Evolutionary conservation across 2,329 filamentous ascomycete genomes (phyloP).

Genomic region (Talaromyces sp.): DNA sequence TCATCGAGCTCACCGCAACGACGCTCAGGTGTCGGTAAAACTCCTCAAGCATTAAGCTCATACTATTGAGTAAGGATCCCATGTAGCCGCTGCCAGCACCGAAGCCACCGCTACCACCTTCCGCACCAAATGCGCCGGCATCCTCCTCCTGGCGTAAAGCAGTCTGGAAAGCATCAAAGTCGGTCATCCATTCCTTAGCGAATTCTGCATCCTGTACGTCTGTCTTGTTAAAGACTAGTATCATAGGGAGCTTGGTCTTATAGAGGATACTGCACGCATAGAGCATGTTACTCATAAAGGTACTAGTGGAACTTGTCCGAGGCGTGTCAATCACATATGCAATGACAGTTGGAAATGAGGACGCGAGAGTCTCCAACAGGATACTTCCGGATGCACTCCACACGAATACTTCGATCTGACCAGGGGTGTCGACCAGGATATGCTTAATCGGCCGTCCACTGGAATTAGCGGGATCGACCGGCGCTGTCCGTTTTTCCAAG

Average conservation of each 20-base stretch:
- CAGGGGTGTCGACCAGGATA: conserved; percentile 90
- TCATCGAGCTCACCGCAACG: conserved; percentile 88
- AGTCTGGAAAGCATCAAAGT: conserved; percentile 91
- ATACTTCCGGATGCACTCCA: conserved; percentile 97
- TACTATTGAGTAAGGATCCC: conserved; percentile 90
- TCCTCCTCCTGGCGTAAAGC: conserved; percentile 78
- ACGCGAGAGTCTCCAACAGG: conserved; percentile 84
- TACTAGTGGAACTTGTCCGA: conserved; percentile 83
- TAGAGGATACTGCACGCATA: conserved; percentile 98
- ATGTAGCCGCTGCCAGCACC: conserved; percentile 87
- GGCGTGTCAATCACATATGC: conserved; percentile 98
- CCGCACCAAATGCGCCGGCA: conserved; percentile 66
- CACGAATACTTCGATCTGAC: conserved; percentile 97
- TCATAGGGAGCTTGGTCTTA: conserved; percentile 98
- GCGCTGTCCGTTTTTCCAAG: conserved; percentile 78
- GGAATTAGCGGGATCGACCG: conserved; percentile 47
- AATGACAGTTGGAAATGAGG: conserved; percentile 91
- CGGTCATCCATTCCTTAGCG: conserved; percentile 98
- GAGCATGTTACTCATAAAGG: conserved; percentile 99
- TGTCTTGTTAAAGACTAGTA: conserved; percentile 98
- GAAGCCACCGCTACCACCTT: conserved; percentile 55
- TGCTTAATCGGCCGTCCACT: conserved; percentile 61
- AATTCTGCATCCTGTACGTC: conserved; percentile 88
- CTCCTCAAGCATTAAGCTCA: conserved; percentile 95
- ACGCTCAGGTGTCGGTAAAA: conserved; percentile 94